phyloP scores from a whole-genome alignment of 768 basidiomycete species.

The Leccinum rimulosum region DNA sequence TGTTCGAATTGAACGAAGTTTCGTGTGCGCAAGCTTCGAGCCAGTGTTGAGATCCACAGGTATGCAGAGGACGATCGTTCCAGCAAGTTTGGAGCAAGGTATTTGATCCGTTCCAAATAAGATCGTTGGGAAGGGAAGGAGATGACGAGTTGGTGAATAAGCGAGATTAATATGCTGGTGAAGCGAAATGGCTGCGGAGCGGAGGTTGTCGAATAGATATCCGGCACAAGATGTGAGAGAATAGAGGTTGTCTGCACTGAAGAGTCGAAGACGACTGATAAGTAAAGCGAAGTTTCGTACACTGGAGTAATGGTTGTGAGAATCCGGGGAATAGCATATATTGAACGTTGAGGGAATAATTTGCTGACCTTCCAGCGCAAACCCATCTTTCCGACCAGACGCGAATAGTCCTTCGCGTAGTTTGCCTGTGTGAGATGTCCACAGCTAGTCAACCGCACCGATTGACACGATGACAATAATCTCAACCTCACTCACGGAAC shows the following conservation, averaged over 20 bases:
- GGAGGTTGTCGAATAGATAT: conserved; percentile 36
- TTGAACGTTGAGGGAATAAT: background rate
- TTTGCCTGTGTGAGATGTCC: conserved; percentile 52
- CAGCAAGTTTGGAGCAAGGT: conserved; percentile 34
- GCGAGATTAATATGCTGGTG: conserved; percentile 43
- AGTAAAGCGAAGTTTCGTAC: conserved; percentile 70
- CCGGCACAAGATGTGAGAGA: conserved; percentile 55
- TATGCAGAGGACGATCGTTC: conserved; percentile 34
- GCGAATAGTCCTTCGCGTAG: conserved; percentile 71
- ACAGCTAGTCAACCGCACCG: background rate
- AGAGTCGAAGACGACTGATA: conserved; percentile 61
- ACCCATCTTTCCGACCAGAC: conserved; percentile 54
- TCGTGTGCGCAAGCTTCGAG: conserved; percentile 48
- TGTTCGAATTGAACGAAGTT: conserved; percentile 55
- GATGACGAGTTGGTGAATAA: conserved; percentile 55
- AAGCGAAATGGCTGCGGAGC: conserved; percentile 23
- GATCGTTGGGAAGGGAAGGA: conserved; percentile 64
- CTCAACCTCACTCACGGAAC: conserved; percentile 51
- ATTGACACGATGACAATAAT: background rate
- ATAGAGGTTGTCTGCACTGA: conserved; percentile 61
- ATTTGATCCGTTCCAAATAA: conserved; percentile 35
- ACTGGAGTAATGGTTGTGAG: conserved; percentile 36
- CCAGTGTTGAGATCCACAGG: conserved; percentile 53
- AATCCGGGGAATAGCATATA: background rate
- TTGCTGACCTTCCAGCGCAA: conserved; percentile 64